phyloP scores from a whole-genome alignment of 352 stramenopile species.

The Phytophthora tubulina region DNA sequence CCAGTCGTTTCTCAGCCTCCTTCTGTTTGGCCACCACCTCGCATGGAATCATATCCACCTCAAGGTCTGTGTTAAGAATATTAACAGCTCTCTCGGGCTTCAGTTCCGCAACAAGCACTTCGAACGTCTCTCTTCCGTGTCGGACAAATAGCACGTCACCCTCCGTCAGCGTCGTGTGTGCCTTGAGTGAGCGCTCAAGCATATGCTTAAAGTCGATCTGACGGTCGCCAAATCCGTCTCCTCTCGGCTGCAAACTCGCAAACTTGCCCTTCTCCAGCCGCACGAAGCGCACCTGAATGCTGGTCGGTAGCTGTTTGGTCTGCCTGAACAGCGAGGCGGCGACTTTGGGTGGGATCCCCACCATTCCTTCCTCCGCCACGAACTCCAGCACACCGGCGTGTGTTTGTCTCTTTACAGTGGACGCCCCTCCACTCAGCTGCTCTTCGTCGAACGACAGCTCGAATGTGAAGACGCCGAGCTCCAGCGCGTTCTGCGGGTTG shows the following conservation, averaged over 20 bases:
- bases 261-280: constrained; percentile 78
- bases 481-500: constrained; percentile 80
- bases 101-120: constrained; percentile 72
- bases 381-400: constrained; percentile 87
- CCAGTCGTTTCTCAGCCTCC: constrained; percentile 42
- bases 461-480: constrained; percentile 86
- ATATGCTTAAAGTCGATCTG: constrained; percentile 87
- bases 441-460: constrained; percentile 59
- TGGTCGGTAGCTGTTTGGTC: constrained; percentile 32
- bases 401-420: constrained; percentile 41
- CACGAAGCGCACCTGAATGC: constrained; percentile 75
- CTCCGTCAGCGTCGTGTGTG: constrained; percentile 79
- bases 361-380: constrained; percentile 75
- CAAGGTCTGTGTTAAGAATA: constrained; percentile 86
- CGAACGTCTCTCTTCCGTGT: constrained; percentile 82
- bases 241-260: constrained; percentile 71
- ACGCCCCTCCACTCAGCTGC: not conserved
- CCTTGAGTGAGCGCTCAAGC: constrained; percentile 76
- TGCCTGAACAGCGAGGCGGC: constrained; percentile 69
- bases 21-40: constrained; percentile 60
- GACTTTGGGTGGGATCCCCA: constrained; percentile 83
- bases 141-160: constrained; percentile 83
- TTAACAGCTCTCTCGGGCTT: constrained; percentile 65
- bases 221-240: constrained; percentile 74
- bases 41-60: constrained; percentile 81